Base-by-base conservation (phyloP, 2,329 filamentous ascomycete species). In the Triangularia verruculosa region DNA sequence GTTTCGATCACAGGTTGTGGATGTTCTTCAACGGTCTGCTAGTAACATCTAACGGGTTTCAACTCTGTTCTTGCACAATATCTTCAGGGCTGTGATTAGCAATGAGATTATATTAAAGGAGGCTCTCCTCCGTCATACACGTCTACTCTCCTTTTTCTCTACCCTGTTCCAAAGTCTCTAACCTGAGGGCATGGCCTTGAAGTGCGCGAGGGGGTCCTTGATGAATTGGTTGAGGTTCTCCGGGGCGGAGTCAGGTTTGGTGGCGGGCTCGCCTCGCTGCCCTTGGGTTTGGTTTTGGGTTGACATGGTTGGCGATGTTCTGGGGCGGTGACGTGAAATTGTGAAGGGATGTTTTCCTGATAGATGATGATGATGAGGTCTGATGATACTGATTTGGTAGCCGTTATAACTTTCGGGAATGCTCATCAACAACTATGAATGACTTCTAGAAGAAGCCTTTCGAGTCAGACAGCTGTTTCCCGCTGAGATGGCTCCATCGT, bases 191-290 rank as follows among this genome's bases (percentile, higher is more conserved):
- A 68, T 67, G 51, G 64, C 39, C 3, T 54, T 32, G 65, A 70
- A 70, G 61, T 70, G 67, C 2, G 61, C 63, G n/a, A 68, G 55
- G 4, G 68, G 68, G 61, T 70, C 64, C 12, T 59, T n/a, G 51
- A 68, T 43, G 34, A 57, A 57, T 20, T 70, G 68, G 64, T 64
- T 64, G 62, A 66, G 65, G 28, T 62, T 47, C 27, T 43, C 30
- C 5, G 53, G 61, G 39, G 51, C 58, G 2, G 59, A 32, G 17
- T 59, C 61, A 0, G 57, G 24, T 6, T 57, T 55, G 13, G 59
- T 17, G 57, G 61, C 57, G 17, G 56, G 43, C n/a, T n/a, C n/a
- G 54, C 51, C 27, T 59, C 24, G 28, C 24, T 17, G 39, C 15
- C 39, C 22, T 13, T 22, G 57, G 25, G 25, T 27, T 22, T 52